phyloP scores from a whole-genome alignment of 352 stramenopile species.

The Phytopythium helicoides region DNA sequence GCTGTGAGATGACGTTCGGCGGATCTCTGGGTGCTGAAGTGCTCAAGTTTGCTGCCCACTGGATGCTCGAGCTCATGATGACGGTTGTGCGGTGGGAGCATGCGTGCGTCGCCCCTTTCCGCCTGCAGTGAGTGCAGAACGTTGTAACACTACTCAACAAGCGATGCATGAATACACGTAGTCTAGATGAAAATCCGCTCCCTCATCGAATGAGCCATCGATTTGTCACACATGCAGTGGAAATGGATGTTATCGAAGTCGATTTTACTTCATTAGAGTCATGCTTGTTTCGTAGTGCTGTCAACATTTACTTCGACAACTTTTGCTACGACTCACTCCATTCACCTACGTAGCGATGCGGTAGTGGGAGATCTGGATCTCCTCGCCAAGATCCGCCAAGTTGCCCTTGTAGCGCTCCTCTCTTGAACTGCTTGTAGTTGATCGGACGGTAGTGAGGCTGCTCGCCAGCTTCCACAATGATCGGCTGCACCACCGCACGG shows the following conservation, averaged over 20 bases:
- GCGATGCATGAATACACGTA: no score
- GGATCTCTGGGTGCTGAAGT: slow-evolving; percentile 49
- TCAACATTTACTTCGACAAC: no score
- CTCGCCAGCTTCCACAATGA: no score
- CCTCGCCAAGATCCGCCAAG: slow-evolving; percentile 87
- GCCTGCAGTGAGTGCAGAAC: slow-evolving; percentile 23
- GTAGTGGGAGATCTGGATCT: slow-evolving; percentile 90
- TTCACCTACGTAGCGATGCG: no score
- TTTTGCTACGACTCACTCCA: no score
- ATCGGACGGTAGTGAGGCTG: no score
- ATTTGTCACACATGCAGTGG: not conserved
- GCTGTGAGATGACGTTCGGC: slow-evolving; percentile 46
- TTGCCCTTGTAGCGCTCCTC: slow-evolving; percentile 16
- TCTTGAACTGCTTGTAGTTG: no score
- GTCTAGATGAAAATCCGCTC: not conserved
- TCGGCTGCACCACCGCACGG: no score
- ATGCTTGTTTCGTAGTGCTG: no score
- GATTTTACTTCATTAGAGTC: no score
- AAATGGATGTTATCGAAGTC: no score
- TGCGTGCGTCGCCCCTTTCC: slow-evolving; percentile 46
- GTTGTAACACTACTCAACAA: no score
- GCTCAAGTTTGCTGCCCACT: slow-evolving; percentile 65
- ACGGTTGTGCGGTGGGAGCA: slow-evolving; percentile 70
- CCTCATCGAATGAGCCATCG: not conserved
- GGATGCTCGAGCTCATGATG: slow-evolving; percentile 80